Percentiles rank a stretch among this genome's conserved stretches.
Evolutionary conservation across 352 stramenopile species (phyloP).

Genomic region (Globisporangium sylvaticum): DNA sequence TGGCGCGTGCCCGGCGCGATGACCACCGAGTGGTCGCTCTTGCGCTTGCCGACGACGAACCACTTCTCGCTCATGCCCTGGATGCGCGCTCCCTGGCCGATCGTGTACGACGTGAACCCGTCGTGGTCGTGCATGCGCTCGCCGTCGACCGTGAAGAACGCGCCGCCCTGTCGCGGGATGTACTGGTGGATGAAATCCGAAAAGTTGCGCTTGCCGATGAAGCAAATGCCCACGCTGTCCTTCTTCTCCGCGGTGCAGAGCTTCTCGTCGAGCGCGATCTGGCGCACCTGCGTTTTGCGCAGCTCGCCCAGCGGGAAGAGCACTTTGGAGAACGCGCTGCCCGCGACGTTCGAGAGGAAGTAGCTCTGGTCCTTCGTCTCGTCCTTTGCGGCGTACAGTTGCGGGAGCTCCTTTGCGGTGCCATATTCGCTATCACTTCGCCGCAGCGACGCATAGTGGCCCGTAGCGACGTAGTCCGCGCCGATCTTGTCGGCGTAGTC

Average conservation of each 20-base stretch:
- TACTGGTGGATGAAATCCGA: conserved; percentile 93
- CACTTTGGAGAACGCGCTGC: conserved; percentile 75
- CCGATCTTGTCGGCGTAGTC: conserved; percentile 84
- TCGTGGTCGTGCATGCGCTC: conserved; percentile 67
- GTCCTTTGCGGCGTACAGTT: conserved; percentile 86
- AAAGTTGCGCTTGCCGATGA: conserved; percentile 95
- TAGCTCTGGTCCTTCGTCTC: conserved; percentile 96
- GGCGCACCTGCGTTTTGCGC: conserved; percentile 89
- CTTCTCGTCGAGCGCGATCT: conserved; percentile 75
- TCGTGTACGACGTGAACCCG: conserved; percentile 87
- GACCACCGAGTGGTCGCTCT: conserved; percentile 69
- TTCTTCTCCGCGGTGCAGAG: conserved; percentile 91
- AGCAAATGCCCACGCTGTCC: conserved; percentile 98
- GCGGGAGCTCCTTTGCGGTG: conserved; percentile 19
- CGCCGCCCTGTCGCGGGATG: conserved; percentile 60
- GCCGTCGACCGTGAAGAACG: conserved; percentile 78
- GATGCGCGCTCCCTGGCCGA: conserved; percentile 92
- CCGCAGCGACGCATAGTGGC: conserved; percentile 92
- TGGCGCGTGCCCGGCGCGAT: conserved; percentile 89
- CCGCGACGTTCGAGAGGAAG: conserved; percentile 90
- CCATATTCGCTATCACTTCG: not conserved
- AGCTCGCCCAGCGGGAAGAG: conserved; percentile 95
- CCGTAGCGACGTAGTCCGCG: conserved; percentile 93
- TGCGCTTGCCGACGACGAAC: conserved; percentile 83
- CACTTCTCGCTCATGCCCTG: conserved; percentile 88